A percentile compares a stretch with the other conserved stretches of the same genome.
phyloP scores from a whole-genome alignment of 1,139 yeast species.

The Blastobotrys illinoisensis region DNA sequence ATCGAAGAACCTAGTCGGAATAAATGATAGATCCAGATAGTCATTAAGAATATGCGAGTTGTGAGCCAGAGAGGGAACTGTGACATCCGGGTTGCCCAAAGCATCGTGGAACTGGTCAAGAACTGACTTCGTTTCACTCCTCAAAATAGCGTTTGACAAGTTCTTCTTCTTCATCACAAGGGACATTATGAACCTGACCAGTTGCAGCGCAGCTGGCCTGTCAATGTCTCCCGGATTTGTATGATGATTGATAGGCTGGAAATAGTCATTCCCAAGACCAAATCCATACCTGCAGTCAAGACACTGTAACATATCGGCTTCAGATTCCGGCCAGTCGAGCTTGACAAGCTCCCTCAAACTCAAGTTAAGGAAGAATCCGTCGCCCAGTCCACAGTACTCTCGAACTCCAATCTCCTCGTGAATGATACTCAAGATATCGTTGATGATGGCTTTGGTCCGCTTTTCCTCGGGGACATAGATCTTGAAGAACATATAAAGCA shows the following conservation, averaged over 20 bases:
- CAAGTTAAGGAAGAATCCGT: conserved; percentile 57
- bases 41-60: conserved; percentile 40
- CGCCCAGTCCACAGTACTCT: conserved; percentile 59
- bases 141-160: conserved; percentile 46
- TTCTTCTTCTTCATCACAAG: conserved; percentile 54
- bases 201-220: conserved; percentile 47
- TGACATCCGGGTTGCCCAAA: conserved; percentile 58
- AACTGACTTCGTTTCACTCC: conserved; percentile 65
- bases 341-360: conserved; percentile 51
- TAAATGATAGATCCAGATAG: conserved; percentile 45
- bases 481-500: conserved; percentile 30
- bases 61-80: conserved; percentile 35
- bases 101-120: conserved; percentile 70
- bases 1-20: conserved; percentile 48
- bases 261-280: conserved; percentile 51
- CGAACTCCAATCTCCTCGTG: conserved; percentile 73
- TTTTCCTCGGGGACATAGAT: conserved; percentile 19
- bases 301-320: conserved; percentile 65
- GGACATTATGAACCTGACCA: conserved; percentile 59
- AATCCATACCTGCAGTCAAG: conserved; percentile 75
- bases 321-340: conserved; percentile 41
- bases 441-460: conserved; percentile 24
- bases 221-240: conserved; percentile 44
- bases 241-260: conserved; percentile 62
- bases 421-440: conserved; percentile 49